Base-by-base conservation (phyloP, 371 early-diverging fungal genomes). In the Mucor racemosus region DNA sequence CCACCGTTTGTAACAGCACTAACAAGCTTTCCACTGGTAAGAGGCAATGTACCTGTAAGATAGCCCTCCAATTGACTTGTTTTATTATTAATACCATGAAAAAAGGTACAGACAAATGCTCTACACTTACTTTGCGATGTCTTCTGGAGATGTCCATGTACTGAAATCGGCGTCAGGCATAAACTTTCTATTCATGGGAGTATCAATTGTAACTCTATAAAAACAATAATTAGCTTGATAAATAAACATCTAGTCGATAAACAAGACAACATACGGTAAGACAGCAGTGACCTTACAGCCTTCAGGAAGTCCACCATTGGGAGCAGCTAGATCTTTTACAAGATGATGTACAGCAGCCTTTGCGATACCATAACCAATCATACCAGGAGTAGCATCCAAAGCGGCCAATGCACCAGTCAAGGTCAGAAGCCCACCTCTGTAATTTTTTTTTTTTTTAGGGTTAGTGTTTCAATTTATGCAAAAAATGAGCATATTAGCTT, bases 291-390 rank as follows among this genome's bases (percentile, higher is more conserved):
- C 93, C 39, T 86, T 86, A 46, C 89, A 87, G 21, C 78, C 84
- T 5, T 78, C 71, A 21, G 95, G 95, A 46, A 98, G 76, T 1
- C 98, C 99, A 64, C 90, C 82, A 35, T 84, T 87, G 11, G 82
- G 74, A 14, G 85, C 86, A 40, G 95, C 92, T 46, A 94, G 76
- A 66, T 92, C 92, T 39, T 87, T 76, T 0, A 93, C 90, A 72
- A 97, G 80, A 58, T 98, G 98, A 75, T 97, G 96, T 31, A 96
- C 96, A 8, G 94, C 91, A 7, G 96, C 94, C 78, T 98, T 98
- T 65, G 96, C 94, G 71, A 96, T 74, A 42, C 99, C 99, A 75
- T 98, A 98, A n/a, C 92, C 96, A 69, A 95, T 87, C 95, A 92
- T 94, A 44, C 88, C 81, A 48, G 94, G 95, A 0, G 96, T 97